These are phyloP conservation scores for Ceriops tagal DNA, from an alignment of 345 rosid genomes.

Conservation along the genomic window DNA sequence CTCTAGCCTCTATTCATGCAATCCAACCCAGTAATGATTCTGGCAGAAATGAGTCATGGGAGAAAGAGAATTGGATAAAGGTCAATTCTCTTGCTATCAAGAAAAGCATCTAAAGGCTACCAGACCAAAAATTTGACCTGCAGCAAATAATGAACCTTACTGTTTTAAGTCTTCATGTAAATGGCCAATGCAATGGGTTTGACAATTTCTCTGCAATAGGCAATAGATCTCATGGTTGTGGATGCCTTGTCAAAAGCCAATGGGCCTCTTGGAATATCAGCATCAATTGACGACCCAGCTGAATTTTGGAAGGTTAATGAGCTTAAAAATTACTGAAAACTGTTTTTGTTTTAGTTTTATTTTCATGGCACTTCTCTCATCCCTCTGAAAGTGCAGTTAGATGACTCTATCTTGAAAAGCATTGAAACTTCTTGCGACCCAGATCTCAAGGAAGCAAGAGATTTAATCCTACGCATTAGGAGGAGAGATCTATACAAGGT, in stretches of 20 bases:
- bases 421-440: constrained; percentile 13
- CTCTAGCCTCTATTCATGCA: neutral
- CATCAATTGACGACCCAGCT: constrained; percentile 19
- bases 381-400: constrained; percentile 21
- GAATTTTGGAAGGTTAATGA: constrained; percentile 23
- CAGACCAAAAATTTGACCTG: no score
- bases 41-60: no score
- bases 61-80: no score
- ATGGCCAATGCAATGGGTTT: neutral
- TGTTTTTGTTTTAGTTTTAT: neutral
- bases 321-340: neutral
- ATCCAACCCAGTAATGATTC: neutral
- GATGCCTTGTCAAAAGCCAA: constrained; percentile 25
- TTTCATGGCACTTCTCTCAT: neutral
- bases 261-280: constrained; percentile 14
- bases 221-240: constrained; percentile 31
- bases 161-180: neutral
- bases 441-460: constrained; percentile 29
- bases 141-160: no score
- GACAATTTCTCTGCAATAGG: constrained; percentile 18
- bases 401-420: constrained; percentile 25
- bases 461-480: constrained; percentile 20
- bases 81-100: no score
- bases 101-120: no score
- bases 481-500: constrained; percentile 32